Conservation (phyloP, 805 yeast species). For the Priceomyces carsonii region DNA sequence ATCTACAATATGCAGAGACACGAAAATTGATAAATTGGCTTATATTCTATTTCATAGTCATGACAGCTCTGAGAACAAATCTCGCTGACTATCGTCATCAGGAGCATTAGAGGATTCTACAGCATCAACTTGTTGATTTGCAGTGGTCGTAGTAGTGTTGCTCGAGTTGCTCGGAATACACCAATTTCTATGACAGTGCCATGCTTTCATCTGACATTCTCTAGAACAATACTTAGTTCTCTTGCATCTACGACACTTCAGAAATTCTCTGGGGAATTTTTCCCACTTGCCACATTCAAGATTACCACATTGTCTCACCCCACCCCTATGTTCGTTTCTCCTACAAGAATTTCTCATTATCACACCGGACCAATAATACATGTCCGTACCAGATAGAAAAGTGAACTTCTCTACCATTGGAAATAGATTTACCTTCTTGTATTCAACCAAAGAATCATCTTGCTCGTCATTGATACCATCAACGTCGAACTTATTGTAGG, state of each 20-base stretch:
- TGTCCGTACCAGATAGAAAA: slow-evolving; percentile 66
- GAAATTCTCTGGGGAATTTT: slow-evolving; percentile 83
- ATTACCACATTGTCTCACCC: slow-evolving; percentile 92
- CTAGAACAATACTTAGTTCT: slow-evolving; percentile 93
- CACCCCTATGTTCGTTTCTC: slow-evolving; percentile 82
- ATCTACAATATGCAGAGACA: too few relatives aligned
- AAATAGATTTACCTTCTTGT: slow-evolving; percentile 65
- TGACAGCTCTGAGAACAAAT: slow-evolving; percentile 5
- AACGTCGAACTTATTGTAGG: slow-evolving; percentile 40
- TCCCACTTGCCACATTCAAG: slow-evolving; percentile 96
- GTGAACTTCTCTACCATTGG: slow-evolving; percentile 93
- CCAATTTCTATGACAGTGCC: slow-evolving; percentile 95
- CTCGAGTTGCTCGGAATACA: slow-evolving; percentile 57
- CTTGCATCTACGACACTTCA: slow-evolving; percentile 92
- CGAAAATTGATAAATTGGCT: too few relatives aligned
- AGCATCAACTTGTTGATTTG: slow-evolving; percentile 6
- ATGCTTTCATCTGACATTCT: slow-evolving; percentile 87
- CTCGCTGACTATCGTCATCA: slow-evolving; percentile 7
- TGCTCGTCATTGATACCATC: slow-evolving; percentile 28
- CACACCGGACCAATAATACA: slow-evolving; percentile 97
- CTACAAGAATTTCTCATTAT: slow-evolving; percentile 95
- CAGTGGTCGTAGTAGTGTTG: slow-evolving; percentile 17
- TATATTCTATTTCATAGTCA: neutral
- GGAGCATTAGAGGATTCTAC: slow-evolving; percentile 4
- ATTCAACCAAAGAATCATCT: slow-evolving; percentile 46